Base-by-base conservation (phyloP, 2,329 filamentous ascomycete species). In the Aureobasidium sp. region DNA sequence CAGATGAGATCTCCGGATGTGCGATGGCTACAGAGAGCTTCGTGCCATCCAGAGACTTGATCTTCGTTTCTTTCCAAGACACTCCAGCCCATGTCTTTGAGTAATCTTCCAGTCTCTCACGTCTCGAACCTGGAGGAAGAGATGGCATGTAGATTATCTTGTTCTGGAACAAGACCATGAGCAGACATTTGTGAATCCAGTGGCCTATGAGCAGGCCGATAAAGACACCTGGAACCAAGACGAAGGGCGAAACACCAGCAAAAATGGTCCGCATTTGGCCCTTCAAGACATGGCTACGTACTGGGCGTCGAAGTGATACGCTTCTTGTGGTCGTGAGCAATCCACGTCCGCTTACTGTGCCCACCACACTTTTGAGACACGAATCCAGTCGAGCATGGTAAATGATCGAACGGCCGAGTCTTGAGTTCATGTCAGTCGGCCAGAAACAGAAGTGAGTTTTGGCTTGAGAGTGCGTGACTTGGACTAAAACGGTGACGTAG, bases 111-210 rank as follows among this genome's bases (percentile, higher is more conserved):
- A 95, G 90, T 65, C 80, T 88, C 79, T 94, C 90, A 29, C 85
- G 83, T 20, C 91, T 85, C 0, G 92, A 73, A 62, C 91, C 91
- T 3, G 92, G 92, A 23, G 92, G 91, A 59, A 94, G 79, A 53
- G 90, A 91, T 0, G 92, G 91, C 81, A 94, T 93, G 78, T 94
- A 95, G 67, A 95, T 91, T 74, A 95, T 93, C 74, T 91, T 91
- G 73, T 95, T 93, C 78, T 95, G 93, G 74, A 94, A 92, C 6
- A 92, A 71, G 33, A 95, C 83, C 80, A 94, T 88, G 89, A 93
- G 92, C 62, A 89, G 77, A 73, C 91, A 94, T 77, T 88, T 88
- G 77, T 85, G 87, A 1, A 80, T 76, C 85, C 85, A 95, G 18
- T 95, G 80, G 4, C 84, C 84, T 23, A 92, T 72, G 5, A 93